These are phyloP conservation scores for Ormosia semicastrata DNA, from an alignment of 306 rosid genomes.

Conservation along the genomic window DNA sequence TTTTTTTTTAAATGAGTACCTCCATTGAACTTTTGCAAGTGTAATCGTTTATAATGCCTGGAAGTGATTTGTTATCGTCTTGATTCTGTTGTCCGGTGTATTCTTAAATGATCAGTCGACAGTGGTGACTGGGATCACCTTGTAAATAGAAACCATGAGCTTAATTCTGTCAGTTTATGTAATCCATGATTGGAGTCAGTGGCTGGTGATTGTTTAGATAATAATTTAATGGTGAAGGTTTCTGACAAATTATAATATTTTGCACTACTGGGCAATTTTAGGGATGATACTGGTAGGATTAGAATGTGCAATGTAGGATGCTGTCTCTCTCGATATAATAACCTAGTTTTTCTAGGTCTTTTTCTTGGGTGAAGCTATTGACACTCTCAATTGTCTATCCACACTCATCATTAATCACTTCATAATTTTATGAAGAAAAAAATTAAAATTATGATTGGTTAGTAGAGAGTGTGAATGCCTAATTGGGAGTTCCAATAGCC, in stretches of 20 bases:
- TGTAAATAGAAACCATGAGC: neutral
- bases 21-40: neutral
- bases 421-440: no score
- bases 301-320: neutral
- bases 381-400: no score
- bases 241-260: neutral
- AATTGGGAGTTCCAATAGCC: no score
- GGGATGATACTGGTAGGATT: neutral
- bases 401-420: no score
- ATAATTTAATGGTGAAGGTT: neutral
- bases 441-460: no score
- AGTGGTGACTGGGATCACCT: neutral
- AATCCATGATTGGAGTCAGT: neutral
- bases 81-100: neutral
- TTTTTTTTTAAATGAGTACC: no score
- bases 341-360: neutral
- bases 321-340: neutral
- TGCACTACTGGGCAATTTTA: neutral
- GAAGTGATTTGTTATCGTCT: neutral
- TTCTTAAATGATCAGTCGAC: neutral
- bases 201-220: neutral
- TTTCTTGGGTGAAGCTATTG: no score
- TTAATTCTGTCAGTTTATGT: neutral
- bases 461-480: neutral
- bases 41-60: neutral